A percentile compares a stretch with the other conserved stretches of the same genome.
phyloP scores from a whole-genome alignment of 1,284 basidiomycete species.

The Leccinum subrobustum region DNA sequence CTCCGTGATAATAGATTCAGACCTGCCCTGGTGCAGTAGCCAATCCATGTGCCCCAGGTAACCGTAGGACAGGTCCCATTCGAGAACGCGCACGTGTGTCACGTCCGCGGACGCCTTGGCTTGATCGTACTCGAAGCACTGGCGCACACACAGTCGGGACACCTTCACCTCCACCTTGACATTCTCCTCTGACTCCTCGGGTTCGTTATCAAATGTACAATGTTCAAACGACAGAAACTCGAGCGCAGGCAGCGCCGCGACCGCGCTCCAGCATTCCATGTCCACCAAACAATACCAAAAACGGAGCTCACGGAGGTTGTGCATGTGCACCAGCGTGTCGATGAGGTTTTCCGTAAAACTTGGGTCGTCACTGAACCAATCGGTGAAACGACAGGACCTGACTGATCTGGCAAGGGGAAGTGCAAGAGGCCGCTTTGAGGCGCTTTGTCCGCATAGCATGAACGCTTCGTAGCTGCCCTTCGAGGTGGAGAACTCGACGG shows the following conservation, averaged over 20 bases:
- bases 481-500: not conserved
- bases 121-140: not conserved
- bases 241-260: not conserved
- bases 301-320: not conserved
- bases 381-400: not conserved
- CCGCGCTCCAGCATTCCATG: not conserved
- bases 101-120: not conserved
- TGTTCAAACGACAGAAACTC: not conserved
- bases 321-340: not conserved
- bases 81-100: not conserved
- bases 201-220: not conserved
- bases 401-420: not conserved
- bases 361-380: not conserved
- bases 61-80: not conserved
- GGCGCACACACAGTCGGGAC: not conserved
- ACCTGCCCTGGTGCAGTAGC: not conserved
- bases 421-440: not conserved
- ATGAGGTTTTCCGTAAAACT: not conserved
- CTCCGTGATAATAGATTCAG: not conserved
- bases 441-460: not conserved
- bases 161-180: not conserved
- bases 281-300: not conserved
- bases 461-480: too few relatives aligned
- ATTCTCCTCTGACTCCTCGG: not conserved
- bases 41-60: not conserved